phyloP scores from a whole-genome alignment of 805 yeast genomes.

The Cyberlindnera samutprakarnensis region DNA sequence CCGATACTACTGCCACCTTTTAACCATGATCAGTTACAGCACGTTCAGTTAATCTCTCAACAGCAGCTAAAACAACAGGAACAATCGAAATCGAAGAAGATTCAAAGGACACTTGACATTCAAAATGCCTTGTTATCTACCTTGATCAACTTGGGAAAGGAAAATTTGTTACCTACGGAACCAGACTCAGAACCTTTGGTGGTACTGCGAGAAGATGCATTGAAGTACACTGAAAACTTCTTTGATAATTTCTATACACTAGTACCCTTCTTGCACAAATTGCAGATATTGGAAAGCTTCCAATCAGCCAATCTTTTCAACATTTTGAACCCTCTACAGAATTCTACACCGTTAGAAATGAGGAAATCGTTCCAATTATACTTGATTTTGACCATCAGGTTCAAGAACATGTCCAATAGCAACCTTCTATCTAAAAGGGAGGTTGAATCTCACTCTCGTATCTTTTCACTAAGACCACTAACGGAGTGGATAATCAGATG shows the following conservation, averaged over 20 bases:
- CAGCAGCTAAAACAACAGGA: not conserved
- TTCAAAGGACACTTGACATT: too few relatives aligned
- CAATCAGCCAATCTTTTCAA: slow-evolving; percentile 10
- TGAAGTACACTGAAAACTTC: slow-evolving; percentile 12
- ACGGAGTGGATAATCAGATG: slow-evolving; percentile 11
- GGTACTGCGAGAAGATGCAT: slow-evolving; percentile 12
- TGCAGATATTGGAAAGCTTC: slow-evolving; percentile 8
- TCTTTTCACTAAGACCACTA: slow-evolving; percentile 7
- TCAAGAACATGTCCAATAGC: slow-evolving; percentile 11
- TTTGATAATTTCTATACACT: slow-evolving; percentile 10
- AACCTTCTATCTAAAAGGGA: slow-evolving; percentile 8
- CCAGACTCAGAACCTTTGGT: slow-evolving; percentile 8
- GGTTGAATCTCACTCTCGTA: slow-evolving; percentile 4
- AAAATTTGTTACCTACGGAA: slow-evolving; percentile 6
- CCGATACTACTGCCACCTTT: slow-evolving; percentile 12
- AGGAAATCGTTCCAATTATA: slow-evolving; percentile 13
- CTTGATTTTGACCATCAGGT: slow-evolving; percentile 15
- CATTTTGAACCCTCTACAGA: slow-evolving; percentile 9
- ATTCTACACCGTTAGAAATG: slow-evolving; percentile 4
- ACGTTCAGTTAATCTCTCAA: slow-evolving; percentile 3
- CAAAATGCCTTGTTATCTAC: slow-evolving; percentile 19
- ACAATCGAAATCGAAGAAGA: slow-evolving; percentile 1
- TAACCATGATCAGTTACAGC: slow-evolving; percentile 4
- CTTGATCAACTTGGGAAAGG: slow-evolving; percentile 15
- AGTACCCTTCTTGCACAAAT: slow-evolving; percentile 16